Percentiles rank a stretch among this genome's conserved stretches.
Evolutionary conservation across 129 eudicot species (phyloP).

Genomic region (Centella asiatica): DNA sequence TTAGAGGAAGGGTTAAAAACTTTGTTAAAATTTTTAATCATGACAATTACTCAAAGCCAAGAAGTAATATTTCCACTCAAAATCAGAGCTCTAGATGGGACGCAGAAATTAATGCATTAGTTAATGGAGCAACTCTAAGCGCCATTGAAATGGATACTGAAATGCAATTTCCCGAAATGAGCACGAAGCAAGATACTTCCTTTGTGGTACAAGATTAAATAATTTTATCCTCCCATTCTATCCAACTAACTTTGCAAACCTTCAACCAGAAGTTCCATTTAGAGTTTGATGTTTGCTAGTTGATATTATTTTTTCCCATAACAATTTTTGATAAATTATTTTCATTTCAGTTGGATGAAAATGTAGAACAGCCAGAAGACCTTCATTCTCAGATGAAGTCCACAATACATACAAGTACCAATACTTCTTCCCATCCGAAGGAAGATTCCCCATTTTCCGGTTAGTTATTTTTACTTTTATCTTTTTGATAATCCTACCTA

Average conservation of each 20-base stretch:
- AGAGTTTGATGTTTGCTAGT: neutral
- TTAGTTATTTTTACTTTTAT: conserved; percentile 16
- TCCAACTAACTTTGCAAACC: too few species aligned
- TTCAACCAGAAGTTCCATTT: neutral
- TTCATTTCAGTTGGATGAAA: conserved; percentile 30
- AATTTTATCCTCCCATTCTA: neutral
- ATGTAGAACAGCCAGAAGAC: conserved; percentile 15
- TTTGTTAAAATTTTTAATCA: conserved; percentile 57
- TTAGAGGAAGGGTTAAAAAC: conserved; percentile 64
- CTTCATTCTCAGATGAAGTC: conserved; percentile 23
- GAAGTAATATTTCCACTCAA: conserved; percentile 14
- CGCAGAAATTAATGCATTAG: conserved; percentile 9
- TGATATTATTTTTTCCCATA: neutral
- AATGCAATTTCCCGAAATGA: conserved; percentile 17
- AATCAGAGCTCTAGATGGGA: conserved; percentile 58
- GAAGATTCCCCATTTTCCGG: conserved; percentile 41
- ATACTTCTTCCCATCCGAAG: conserved; percentile 26
- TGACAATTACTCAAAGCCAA: conserved; percentile 37
- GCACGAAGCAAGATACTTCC: conserved; percentile 27
- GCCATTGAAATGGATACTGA: conserved; percentile 16
- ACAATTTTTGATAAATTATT: neutral
- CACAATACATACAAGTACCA: conserved; percentile 21
- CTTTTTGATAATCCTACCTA: too few species aligned
- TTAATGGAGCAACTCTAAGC: conserved; percentile 22
- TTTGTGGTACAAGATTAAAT: conserved; percentile 20